A percentile compares a stretch with the other conserved stretches of the same genome.
Conservation (phyloP, 2,329 filamentous ascomycete species). For the Diatrype stigma region DNA sequence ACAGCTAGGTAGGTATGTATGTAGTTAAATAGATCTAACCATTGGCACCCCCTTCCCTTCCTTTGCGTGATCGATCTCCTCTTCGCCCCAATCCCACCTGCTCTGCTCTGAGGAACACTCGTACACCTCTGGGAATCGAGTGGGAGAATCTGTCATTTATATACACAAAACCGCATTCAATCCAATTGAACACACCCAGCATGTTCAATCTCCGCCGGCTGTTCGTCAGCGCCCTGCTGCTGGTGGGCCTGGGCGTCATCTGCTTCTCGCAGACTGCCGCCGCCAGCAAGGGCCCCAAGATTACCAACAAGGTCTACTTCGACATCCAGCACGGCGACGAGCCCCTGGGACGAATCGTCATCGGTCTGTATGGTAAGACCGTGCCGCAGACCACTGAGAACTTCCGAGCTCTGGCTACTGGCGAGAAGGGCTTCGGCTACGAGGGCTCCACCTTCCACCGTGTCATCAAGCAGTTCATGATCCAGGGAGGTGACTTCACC, state of each 20-base stretch:
- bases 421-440: slow-evolving; percentile 83
- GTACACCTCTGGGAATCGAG: not conserved
- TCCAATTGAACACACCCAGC: slow-evolving; percentile 27
- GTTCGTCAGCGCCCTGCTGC: slow-evolving; percentile 67
- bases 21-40: not conserved
- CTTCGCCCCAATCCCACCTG: not conserved
- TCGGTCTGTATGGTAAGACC: slow-evolving; percentile 84
- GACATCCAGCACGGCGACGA: slow-evolving; percentile 76
- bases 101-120: not conserved
- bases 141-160: not conserved
- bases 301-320: slow-evolving; percentile 93
- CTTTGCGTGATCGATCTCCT: not conserved
- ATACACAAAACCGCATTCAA: not conserved
- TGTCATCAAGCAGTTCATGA: slow-evolving; percentile 89
- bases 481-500: slow-evolving; percentile 87
- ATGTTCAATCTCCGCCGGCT: slow-evolving; percentile 76
- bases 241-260: slow-evolving; percentile 70
- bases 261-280: slow-evolving; percentile 72
- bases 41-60: not conserved
- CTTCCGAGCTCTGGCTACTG: slow-evolving; percentile 76
- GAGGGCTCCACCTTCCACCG: slow-evolving; percentile 81
- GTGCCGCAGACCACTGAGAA: slow-evolving; percentile 72
- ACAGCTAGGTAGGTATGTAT: not conserved
- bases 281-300: slow-evolving; percentile 83
- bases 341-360: slow-evolving; percentile 68